phyloP scores from a whole-genome alignment of 2,329 filamentous ascomycete species.

The Nigrospora sphaerica region DNA sequence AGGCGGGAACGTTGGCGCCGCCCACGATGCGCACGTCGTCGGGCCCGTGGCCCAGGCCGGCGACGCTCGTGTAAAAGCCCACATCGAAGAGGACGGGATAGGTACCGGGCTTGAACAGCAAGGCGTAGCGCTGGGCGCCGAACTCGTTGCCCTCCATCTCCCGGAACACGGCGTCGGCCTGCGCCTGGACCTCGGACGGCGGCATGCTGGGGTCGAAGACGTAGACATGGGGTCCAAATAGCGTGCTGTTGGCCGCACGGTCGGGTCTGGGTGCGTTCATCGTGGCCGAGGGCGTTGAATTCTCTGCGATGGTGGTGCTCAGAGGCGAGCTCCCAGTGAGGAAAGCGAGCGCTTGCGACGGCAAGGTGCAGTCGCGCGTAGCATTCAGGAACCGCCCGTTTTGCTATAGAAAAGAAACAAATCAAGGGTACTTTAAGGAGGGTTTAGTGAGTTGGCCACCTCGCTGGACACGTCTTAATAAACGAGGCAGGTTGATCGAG shows the following conservation, averaged over 20 bases:
- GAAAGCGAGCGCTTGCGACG: no score
- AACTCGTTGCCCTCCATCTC: conserved; percentile 27
- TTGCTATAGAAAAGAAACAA: no score
- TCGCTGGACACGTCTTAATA: no score
- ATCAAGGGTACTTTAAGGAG: no score
- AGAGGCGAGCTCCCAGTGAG: no score
- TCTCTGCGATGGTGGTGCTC: no score
- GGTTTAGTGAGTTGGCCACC: no score
- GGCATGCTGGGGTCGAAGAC: conserved; percentile 23
- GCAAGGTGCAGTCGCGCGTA: no score
- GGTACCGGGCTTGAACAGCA: conserved; percentile 22
- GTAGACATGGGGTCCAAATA: conserved; percentile 23
- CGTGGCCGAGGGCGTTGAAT: no score
- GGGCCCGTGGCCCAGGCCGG: conserved; percentile 19
- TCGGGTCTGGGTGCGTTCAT: no score
- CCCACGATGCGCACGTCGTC: conserved; percentile 23
- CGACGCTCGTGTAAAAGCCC: conserved; percentile 24
- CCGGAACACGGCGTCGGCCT: conserved; percentile 18
- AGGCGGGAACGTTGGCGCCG: conserved; percentile 24
- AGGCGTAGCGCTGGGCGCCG: conserved; percentile 19
- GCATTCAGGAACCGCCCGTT: no score
- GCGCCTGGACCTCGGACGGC: conserved; percentile 17
- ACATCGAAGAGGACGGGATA: conserved; percentile 24
- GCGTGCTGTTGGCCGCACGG: conserved; percentile 15
- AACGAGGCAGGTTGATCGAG: no score